phyloP scores from a whole-genome alignment of 208 protist species.

The Entamoeba dispar region DNA sequence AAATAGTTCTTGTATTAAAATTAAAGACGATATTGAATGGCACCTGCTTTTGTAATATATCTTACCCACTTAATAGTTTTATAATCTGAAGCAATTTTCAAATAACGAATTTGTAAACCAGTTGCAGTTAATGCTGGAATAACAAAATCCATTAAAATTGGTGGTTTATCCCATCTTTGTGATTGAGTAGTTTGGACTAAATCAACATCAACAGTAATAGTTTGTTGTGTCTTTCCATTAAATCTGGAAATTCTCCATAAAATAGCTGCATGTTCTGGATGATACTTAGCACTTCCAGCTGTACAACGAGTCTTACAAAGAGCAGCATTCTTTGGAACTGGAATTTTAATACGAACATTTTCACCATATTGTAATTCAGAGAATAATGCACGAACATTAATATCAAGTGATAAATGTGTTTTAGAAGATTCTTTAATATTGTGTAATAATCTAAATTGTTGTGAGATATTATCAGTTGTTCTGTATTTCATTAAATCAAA shows the following conservation, averaged over 20 bases:
- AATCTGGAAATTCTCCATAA: conserved; percentile 57
- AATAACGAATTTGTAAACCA: conserved; percentile 1
- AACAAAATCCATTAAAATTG: not conserved
- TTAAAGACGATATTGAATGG: not conserved
- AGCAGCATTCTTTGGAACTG: not conserved
- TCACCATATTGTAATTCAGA: not conserved
- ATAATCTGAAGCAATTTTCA: not conserved
- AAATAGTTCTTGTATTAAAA: too few species aligned
- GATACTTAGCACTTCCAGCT: not conserved
- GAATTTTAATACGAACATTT: conserved; percentile 6
- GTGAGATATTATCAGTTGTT: conserved; percentile 26
- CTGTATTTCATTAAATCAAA: conserved; percentile 79
- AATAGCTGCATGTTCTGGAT: conserved; percentile 12
- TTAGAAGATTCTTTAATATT: not conserved
- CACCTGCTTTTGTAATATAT: conserved; percentile 2
- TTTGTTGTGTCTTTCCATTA: conserved; percentile 35
- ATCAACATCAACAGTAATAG: conserved; percentile 22
- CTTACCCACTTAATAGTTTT: not conserved
- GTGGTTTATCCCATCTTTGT: not conserved
- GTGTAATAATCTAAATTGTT: not conserved
- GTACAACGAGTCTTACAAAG: not conserved
- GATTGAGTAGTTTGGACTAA: not conserved
- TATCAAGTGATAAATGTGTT: not conserved
- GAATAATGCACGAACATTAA: conserved; percentile 6
- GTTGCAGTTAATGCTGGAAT: not conserved